Evolutionary conservation across 371 early-diverging fungal genomes (phyloP), one percentile per base, ranked within the genome.

Genomic region (Mucor sp.): DNA sequence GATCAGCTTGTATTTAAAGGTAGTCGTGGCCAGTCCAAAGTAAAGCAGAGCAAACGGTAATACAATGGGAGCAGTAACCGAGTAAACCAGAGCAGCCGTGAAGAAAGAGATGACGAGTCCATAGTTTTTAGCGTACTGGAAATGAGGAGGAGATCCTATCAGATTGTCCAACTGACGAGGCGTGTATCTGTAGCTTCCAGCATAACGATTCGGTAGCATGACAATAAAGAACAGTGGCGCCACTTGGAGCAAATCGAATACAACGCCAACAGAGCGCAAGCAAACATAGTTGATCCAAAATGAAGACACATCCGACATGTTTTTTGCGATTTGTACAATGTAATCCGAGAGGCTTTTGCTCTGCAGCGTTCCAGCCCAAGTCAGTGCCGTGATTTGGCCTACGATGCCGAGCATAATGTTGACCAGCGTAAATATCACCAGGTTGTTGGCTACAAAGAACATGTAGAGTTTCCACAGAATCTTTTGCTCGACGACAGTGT

Each of bases 201-300:
- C 47, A 47, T 9, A 47, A 15, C 33, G 48, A 5, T 37, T 19
- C 2, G 21, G 35, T 2, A 53, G 19, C 8, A 55, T 4, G 2
- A 63, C 37, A 23, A 63, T 37, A n/a, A 27, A 63, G 9, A 63
- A 23, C 21, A 62, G 17, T 11, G 89, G 83, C 6, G 86, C 74
- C 6, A 81, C 65, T 72, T 92, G 94, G 19, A 81, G 81, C 56
- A 90, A 75, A 64, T 87, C 87, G 56, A 89, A 58, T 1, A 62
- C 23, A 17, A 85, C 79, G 39, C 87, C 85, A 4, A 77, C 72
- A 1, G 67, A 74, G 60, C 85, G 83, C 50, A 90, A 79, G 48
- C 89, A 87, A 17, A 90, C 81, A 67, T 90, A 91, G 35, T 86
- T 84, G 41, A 91, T 90, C 92, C 92, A 92, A 71, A 91, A 91